Evolutionary conservation across 768 basidiomycete species (phyloP).

Genomic region (Boletus pseudopeckii): DNA sequence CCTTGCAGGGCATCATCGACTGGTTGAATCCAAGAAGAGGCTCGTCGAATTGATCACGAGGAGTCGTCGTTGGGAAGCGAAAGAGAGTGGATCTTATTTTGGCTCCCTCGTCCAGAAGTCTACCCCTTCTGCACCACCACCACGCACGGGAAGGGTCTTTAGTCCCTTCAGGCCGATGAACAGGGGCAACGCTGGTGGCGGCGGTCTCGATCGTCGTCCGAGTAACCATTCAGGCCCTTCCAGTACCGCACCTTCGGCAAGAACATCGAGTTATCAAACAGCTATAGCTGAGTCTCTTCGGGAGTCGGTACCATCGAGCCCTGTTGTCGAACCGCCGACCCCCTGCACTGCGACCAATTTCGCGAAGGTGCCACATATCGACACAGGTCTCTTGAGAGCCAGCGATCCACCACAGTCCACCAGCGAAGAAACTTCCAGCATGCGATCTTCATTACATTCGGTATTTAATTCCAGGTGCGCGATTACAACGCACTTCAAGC

Average conservation of each 20-base stretch:
- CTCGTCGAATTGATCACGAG: slow-evolving; percentile 15
- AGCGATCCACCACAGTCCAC: background rate
- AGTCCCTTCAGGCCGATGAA: background rate
- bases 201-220: background rate
- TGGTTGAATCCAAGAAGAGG: slow-evolving; percentile 11
- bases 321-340: slow-evolving; percentile 11
- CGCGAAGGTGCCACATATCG: background rate
- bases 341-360: background rate
- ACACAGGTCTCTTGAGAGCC: background rate
- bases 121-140: background rate
- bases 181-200: background rate
- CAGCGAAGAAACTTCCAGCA: slow-evolving; percentile 1
- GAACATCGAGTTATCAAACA: slow-evolving; percentile 6
- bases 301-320: slow-evolving; percentile 1
- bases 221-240: background rate
- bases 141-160: background rate
- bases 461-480: slow-evolving; percentile 8
- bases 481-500: background rate
- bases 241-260: background rate
- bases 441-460: slow-evolving; percentile 1
- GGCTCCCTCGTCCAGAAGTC: slow-evolving; percentile 3
- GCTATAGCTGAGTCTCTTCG: slow-evolving; percentile 4
- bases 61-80: slow-evolving; percentile 6
- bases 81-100: slow-evolving; percentile 8
- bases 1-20: slow-evolving; percentile 6